These are phyloP conservation scores for Senecio squalidus DNA, from an alignment of 140 eudicot species.

Conservation along the genomic window DNA sequence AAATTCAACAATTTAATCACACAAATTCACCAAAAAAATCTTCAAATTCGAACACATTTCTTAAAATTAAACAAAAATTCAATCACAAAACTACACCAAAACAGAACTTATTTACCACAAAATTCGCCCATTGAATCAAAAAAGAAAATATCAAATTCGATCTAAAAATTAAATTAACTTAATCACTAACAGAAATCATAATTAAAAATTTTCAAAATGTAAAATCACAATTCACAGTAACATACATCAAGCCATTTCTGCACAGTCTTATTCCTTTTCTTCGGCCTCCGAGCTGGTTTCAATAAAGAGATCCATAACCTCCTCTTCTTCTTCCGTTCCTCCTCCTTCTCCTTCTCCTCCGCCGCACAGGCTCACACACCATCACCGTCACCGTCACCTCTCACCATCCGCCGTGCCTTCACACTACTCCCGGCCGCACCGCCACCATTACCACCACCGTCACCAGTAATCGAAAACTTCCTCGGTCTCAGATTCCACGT, in stretches of 20 bases:
- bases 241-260: slow-evolving; percentile 61
- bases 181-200: neutral
- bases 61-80: no score
- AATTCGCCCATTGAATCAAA: no score
- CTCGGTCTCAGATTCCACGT: slow-evolving; percentile 48
- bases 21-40: no score
- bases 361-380: neutral
- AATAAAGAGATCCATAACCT: slow-evolving; percentile 57
- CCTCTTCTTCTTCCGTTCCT: slow-evolving; percentile 27
- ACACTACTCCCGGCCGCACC: slow-evolving; percentile 5
- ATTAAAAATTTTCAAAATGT: neutral
- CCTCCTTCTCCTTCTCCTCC: slow-evolving; percentile 11
- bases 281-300: slow-evolving; percentile 47
- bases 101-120: no score
- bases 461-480: slow-evolving; percentile 5
- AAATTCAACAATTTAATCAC: no score
- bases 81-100: no score
- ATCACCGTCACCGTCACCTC: slow-evolving; percentile 6
- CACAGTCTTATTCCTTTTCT: slow-evolving; percentile 37
- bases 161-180: neutral
- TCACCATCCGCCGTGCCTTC: no score
- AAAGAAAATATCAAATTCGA: no score
- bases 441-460: neutral
- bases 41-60: no score
- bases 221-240: neutral